Conservation (phyloP, 768 basidiomycete species). For the Psilocybe tampanensis region DNA sequence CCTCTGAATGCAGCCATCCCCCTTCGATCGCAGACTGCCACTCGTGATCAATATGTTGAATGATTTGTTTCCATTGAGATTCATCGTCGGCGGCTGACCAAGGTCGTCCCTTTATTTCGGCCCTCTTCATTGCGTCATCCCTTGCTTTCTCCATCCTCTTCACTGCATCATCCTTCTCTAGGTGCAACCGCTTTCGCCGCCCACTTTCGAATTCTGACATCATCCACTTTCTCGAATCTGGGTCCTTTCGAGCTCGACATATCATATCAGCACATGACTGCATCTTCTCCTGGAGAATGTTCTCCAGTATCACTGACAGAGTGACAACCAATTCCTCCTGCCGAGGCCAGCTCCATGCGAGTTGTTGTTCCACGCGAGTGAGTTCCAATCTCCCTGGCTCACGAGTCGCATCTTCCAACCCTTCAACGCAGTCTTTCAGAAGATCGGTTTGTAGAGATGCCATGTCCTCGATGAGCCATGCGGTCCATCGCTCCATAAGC, state of each 20-base stretch:
- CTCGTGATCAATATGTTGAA: not conserved
- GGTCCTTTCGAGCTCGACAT: not conserved
- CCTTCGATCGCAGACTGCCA: too few species aligned
- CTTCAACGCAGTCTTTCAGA: not conserved
- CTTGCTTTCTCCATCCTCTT: not conserved
- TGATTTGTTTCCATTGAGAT: not conserved
- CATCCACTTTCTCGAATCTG: not conserved
- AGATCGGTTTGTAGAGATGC: not conserved
- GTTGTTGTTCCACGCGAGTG: not conserved
- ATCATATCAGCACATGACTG: not conserved
- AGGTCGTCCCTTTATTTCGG: not conserved
- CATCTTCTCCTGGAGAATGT: not conserved
- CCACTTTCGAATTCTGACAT: not conserved
- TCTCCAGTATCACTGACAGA: not conserved
- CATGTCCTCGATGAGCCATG: not conserved
- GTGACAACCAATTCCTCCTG: not conserved
- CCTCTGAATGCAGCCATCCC: too few species aligned
- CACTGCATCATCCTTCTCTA: not conserved
- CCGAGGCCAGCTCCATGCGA: not conserved
- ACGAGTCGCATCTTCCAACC: not conserved
- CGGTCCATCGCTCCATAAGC: not conserved
- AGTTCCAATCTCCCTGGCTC: not conserved
- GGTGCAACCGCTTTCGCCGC: not conserved
- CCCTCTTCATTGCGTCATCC: not conserved
- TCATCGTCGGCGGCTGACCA: not conserved